These are phyloP conservation scores for Coprinellus micaceus DNA, from an alignment of 768 basidiomycete species.

Conservation along the genomic window DNA sequence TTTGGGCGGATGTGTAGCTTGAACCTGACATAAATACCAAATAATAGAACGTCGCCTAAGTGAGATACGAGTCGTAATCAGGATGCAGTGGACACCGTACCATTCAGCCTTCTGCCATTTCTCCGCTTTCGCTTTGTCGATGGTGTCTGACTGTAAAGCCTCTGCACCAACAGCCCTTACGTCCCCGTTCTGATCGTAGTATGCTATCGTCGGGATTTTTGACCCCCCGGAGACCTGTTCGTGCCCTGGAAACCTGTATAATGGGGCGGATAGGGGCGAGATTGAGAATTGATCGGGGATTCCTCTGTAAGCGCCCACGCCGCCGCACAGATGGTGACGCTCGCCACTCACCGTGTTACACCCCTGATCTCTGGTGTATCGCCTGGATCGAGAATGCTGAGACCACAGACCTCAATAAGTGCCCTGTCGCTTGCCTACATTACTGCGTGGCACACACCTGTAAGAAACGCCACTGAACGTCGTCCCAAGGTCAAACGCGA, in stretches of 20 bases:
- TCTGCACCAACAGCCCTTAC: slow-evolving; percentile 42
- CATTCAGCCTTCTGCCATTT: slow-evolving; percentile 46
- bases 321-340: too few relatives aligned
- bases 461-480: slow-evolving; percentile 15
- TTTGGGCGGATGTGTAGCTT: slow-evolving; percentile 20
- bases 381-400: slow-evolving; percentile 33
- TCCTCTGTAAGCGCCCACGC: slow-evolving; percentile 9
- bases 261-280: not conserved
- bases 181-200: slow-evolving; percentile 37
- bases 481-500: slow-evolving; percentile 13
- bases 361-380: slow-evolving; percentile 32
- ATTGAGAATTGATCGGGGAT: not conserved
- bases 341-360: slow-evolving; percentile 30
- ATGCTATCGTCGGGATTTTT: slow-evolving; percentile 46
- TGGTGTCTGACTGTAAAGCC: slow-evolving; percentile 31
- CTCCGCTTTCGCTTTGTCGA: slow-evolving; percentile 37
- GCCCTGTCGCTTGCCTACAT: not conserved
- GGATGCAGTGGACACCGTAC: slow-evolving; percentile 25
- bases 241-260: slow-evolving; percentile 19
- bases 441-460: slow-evolving; percentile 6
- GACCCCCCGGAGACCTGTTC: slow-evolving; percentile 34
- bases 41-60: slow-evolving; percentile 3
- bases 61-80: not conserved
- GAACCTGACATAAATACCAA: slow-evolving; percentile 19
- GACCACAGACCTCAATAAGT: not conserved